Base-by-base conservation (phyloP, 2,329 filamentous ascomycete species). In the Colletotrichum sp. region DNA sequence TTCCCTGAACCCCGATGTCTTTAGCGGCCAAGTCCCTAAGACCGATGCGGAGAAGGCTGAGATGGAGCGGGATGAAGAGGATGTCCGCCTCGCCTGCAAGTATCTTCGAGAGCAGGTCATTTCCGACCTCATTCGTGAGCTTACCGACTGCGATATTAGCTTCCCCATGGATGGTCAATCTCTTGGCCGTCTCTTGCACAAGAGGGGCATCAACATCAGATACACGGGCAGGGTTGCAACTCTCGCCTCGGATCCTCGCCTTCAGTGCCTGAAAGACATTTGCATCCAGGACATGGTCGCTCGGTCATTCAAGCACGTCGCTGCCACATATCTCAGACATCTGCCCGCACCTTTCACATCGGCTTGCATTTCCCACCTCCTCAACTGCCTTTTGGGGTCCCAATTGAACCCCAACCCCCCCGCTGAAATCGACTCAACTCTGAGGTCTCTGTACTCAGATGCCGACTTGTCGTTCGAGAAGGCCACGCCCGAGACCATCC, bases 121-220 rank as follows among this genome's bases (percentile, higher is more conserved):
- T 78, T 96, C 96, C n/a, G 92, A 94, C 72, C 89, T 99, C 73
- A 87, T 99, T 74, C 93, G 94, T 77, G 96, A 99, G 81, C 91
- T 99, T 75, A 94, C 94, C 82, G 95, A 98, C 79, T 96, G 95
- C 8, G 96, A 99, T 80, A 94, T 98, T 79, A 97, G 96, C 81
- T 99, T 99, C 88, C 97, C 97, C 15, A 98, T 99, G 95, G 98
- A 99, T 81, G 97, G 97, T n/a, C 92, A 95, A 81, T 98, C 96
- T 24, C 89, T 99, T 75, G 95, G 94, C 81, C 93, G 93, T 79
- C 91, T 98, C 68, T 90, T 99, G 82, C 97, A 99, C 89, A 98
- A 98, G 89, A 95, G 96, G 57, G 97, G 97, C 86, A 96, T 99
- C 88, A 99, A 99, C 87, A 91, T 99, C 78, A 92, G 98, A 81